Evolutionary conservation across 805 yeast genomes (phyloP).

Genomic region (Starmera amethionina): DNA sequence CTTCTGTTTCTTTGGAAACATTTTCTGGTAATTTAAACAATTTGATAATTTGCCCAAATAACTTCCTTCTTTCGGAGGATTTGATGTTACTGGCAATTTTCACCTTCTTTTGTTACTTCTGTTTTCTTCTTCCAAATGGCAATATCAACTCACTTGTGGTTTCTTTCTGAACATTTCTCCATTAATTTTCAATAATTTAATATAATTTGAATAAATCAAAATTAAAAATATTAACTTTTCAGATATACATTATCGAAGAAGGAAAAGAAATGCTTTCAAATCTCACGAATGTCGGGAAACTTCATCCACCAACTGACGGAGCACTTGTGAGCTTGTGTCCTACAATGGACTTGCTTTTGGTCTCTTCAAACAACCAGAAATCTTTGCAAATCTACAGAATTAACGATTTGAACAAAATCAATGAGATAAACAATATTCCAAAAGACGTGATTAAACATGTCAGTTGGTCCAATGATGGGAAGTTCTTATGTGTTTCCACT

Average conservation of each 20-base stretch:
- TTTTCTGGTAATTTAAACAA: conserved; percentile 30
- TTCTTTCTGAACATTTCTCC: conserved; percentile 44
- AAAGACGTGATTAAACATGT: conserved; percentile 5
- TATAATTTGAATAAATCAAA: no score
- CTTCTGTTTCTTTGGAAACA: conserved; percentile 13
- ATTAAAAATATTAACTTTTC: no score
- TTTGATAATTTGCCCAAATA: conserved; percentile 33
- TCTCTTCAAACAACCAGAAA: conserved; percentile 35
- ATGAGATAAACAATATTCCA: conserved; percentile 33
- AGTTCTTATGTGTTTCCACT: conserved; percentile 35
- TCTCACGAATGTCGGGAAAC: no score
- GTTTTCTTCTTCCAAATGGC: neutral
- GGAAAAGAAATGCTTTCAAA: neutral
- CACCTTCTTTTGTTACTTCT: conserved; percentile 22
- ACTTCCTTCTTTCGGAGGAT: conserved; percentile 64
- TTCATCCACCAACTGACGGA: conserved; percentile 5
- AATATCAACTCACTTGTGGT: conserved; percentile 25
- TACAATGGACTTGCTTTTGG: conserved; percentile 39
- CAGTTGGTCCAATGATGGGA: conserved; percentile 30
- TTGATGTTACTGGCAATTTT: conserved; percentile 76
- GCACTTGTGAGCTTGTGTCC: conserved; percentile 33
- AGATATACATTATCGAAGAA: no score
- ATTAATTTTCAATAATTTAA: no score
- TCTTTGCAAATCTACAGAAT: conserved; percentile 41
- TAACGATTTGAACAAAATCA: conserved; percentile 36